phyloP scores from a whole-genome alignment of 257 asterid genomes.

The Ophiorrhiza pumila region DNA sequence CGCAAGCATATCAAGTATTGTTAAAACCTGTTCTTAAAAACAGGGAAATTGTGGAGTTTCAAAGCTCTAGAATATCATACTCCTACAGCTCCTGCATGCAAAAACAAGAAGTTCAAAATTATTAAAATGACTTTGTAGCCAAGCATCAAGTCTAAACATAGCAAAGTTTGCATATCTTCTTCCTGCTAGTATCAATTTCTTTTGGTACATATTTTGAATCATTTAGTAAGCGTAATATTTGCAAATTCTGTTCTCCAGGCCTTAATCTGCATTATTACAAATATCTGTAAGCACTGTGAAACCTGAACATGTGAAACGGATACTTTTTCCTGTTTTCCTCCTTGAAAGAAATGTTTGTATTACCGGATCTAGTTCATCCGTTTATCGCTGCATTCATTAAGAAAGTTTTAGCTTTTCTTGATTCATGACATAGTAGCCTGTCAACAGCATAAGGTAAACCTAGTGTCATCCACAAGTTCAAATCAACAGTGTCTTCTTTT shows the following conservation, averaged over 20 bases:
- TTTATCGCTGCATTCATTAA: not conserved
- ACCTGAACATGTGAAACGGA: not conserved
- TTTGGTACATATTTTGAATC: not conserved
- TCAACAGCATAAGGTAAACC: no score
- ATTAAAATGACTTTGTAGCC: no score
- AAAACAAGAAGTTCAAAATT: no score
- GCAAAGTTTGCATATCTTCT: not conserved
- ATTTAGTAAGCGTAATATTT: not conserved
- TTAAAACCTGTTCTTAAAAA: not conserved
- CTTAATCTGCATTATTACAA: not conserved
- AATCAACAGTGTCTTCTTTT: no score
- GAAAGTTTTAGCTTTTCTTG: no score
- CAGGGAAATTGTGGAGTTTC: constrained; percentile 1
- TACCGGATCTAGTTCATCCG: not conserved
- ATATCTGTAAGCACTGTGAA: not conserved
- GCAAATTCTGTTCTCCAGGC: not conserved
- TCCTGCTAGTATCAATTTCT: not conserved
- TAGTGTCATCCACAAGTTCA: no score
- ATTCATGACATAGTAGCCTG: no score
- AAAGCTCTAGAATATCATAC: constrained; percentile 11
- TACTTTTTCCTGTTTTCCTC: not conserved
- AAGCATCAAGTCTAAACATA: not conserved
- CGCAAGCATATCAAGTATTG: not conserved
- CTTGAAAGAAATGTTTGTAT: not conserved
- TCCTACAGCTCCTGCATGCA: constrained; percentile 16